Conservation (phyloP, 192 early-diverging fungal species). For the Oehlia diaphana region DNA sequence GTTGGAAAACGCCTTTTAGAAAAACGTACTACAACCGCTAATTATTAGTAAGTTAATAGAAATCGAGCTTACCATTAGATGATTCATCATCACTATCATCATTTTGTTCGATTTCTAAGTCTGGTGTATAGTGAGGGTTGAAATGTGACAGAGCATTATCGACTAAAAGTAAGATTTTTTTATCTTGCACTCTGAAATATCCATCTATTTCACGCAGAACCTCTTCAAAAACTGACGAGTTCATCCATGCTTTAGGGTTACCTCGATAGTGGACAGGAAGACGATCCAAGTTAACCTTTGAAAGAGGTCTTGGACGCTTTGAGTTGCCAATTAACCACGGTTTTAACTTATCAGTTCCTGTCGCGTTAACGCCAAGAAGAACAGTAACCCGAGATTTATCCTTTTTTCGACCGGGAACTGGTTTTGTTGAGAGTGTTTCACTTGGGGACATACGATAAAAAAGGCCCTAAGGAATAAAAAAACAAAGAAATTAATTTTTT, state of each 20-base stretch:
- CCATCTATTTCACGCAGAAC: neutral
- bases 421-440: constrained; percentile 13
- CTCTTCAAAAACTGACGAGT: neutral
- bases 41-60: neutral
- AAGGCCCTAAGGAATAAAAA: neutral
- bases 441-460: constrained; percentile 1
- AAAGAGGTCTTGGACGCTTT: neutral
- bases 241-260: constrained; percentile 12
- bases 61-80: too few species aligned
- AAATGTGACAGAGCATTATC: constrained; percentile 6
- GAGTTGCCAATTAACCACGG: constrained; percentile 5
- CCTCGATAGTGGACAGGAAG: neutral
- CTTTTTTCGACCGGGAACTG: constrained; percentile 1
- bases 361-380: constrained; percentile 7
- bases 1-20: neutral
- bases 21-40: neutral
- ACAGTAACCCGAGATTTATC: neutral
- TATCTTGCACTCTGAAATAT: neutral
- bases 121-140: neutral
- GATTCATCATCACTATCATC: neutral
- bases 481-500: too few species aligned
- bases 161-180: constrained; percentile 2
- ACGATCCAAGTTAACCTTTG: neutral
- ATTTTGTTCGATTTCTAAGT: neutral
- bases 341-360: neutral